Percentiles rank a stretch among this genome's conserved stretches.
Conservation (phyloP, 805 yeast genomes). For the Candida montana region DNA sequence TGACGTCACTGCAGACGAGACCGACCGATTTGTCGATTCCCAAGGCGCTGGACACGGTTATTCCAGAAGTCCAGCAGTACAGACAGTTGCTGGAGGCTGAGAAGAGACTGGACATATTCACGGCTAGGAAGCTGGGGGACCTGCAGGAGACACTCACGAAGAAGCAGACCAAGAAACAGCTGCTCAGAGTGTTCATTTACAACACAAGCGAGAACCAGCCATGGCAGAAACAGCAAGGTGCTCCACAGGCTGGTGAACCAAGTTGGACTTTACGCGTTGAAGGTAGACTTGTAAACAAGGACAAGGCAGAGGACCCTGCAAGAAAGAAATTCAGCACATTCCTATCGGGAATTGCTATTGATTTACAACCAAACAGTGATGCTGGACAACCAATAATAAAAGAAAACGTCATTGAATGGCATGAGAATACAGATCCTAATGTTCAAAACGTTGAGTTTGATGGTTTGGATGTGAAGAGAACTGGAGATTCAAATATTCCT, state of each 20-base stretch:
- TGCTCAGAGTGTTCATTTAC: conserved; percentile 74
- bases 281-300: conserved; percentile 64
- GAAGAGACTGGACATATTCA: conserved; percentile 69
- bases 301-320: conserved; percentile 40
- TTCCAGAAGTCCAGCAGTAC: conserved; percentile 72
- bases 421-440: conserved; percentile 47
- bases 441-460: conserved; percentile 59
- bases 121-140: conserved; percentile 79
- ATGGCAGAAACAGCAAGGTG: conserved; percentile 78
- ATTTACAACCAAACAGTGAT: conserved; percentile 36
- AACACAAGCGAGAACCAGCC: conserved; percentile 83
- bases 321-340: conserved; percentile 72
- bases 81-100: conserved; percentile 77
- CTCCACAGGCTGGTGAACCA: conserved; percentile 44
- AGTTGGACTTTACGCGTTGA: conserved; percentile 86
- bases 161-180: conserved; percentile 43
- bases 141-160: conserved; percentile 63
- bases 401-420: conserved; percentile 76
- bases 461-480: conserved; percentile 81
- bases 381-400: conserved; percentile 8
- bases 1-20: conserved; percentile 22
- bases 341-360: conserved; percentile 79
- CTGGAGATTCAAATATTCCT: conserved; percentile 60
- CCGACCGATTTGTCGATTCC: conserved; percentile 56
- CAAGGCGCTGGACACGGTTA: conserved; percentile 34